Conservation (phyloP, 1,284 basidiomycete species). For the Ustilago trichophora region DNA sequence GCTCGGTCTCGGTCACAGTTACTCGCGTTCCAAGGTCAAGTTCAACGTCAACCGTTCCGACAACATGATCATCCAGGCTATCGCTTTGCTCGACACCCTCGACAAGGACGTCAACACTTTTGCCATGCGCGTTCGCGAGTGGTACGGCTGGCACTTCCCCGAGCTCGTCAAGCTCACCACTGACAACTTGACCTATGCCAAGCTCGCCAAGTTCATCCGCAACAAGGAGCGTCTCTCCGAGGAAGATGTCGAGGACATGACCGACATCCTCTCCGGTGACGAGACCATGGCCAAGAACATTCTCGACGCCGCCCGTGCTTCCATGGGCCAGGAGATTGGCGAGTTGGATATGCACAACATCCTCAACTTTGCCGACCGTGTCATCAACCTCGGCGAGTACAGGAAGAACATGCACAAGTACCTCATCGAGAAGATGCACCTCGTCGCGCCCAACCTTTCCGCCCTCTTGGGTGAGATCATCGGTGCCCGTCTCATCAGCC, state of each 20-base stretch:
- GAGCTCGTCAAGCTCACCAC: slow-evolving; percentile 93
- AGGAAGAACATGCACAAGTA: slow-evolving; percentile 90
- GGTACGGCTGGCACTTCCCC: slow-evolving; percentile 99
- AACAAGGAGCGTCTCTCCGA: slow-evolving; percentile 77
- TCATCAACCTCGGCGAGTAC: slow-evolving; percentile 91
- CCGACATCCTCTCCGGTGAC: slow-evolving; percentile 86
- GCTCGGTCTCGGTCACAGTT: slow-evolving; percentile 95
- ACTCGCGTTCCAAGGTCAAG: slow-evolving; percentile 91
- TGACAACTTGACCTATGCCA: slow-evolving; percentile 96
- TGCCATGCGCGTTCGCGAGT: slow-evolving; percentile 96
- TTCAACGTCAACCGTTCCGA: slow-evolving; percentile 99
- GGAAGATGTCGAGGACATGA: slow-evolving; percentile 79
- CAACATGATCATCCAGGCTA: slow-evolving; percentile 99
- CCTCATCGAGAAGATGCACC: slow-evolving; percentile 96
- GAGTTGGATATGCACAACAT: slow-evolving; percentile 98
- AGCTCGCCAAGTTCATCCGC: slow-evolving; percentile 84
- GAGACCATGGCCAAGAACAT: slow-evolving; percentile 88
- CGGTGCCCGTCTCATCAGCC: slow-evolving; percentile 92
- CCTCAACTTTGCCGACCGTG: slow-evolving; percentile 87
- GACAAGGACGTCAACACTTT: slow-evolving; percentile 99
- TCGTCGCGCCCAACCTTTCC: slow-evolving; percentile 89
- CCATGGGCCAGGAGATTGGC: slow-evolving; percentile 92
- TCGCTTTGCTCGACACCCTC: slow-evolving; percentile 96
- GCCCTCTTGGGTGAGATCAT: slow-evolving; percentile 94
- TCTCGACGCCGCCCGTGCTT: slow-evolving; percentile 89